Conservation (phyloP, 2,329 filamentous ascomycete species). For the Triangularia setosa region DNA sequence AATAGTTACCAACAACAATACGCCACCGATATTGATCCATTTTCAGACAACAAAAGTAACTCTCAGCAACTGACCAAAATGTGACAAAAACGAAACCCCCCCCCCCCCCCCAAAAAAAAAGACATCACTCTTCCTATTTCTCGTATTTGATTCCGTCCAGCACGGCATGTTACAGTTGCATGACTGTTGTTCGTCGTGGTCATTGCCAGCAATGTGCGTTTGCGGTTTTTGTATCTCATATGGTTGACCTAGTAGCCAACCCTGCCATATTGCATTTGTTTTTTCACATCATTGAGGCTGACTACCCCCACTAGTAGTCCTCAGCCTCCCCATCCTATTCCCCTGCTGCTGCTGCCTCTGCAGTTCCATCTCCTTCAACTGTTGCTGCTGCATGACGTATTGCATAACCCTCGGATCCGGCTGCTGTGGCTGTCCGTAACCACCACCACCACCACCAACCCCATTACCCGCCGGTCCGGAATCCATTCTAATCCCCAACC, state of each 20-base stretch:
- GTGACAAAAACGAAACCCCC: too few relatives aligned
- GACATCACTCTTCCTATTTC: too few relatives aligned
- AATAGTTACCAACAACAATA: too few relatives aligned
- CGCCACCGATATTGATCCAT: too few relatives aligned
- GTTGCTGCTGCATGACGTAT: neutral
- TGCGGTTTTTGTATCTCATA: neutral
- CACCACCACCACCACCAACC: neutral
- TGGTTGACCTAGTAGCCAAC: neutral
- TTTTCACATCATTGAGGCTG: neutral
- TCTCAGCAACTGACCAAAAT: too few relatives aligned
- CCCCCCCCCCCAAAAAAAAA: too few relatives aligned
- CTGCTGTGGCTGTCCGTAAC: neutral
- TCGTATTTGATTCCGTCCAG: too few relatives aligned
- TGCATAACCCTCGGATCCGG: neutral
- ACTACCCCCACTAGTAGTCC: neutral
- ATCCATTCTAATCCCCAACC: neutral
- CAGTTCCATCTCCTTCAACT: neutral
- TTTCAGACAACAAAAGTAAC: too few relatives aligned
- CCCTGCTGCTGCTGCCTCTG: neutral
- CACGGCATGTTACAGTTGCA: too few relatives aligned
- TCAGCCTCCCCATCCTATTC: neutral
- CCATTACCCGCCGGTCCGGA: neutral
- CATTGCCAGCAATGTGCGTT: too few relatives aligned
- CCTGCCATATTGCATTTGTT: too few relatives aligned
- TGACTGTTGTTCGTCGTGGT: too few relatives aligned